These are phyloP conservation scores for Nepenthes mirabilis DNA, from an alignment of 148 eudicot genomes.

Conservation along the genomic window DNA sequence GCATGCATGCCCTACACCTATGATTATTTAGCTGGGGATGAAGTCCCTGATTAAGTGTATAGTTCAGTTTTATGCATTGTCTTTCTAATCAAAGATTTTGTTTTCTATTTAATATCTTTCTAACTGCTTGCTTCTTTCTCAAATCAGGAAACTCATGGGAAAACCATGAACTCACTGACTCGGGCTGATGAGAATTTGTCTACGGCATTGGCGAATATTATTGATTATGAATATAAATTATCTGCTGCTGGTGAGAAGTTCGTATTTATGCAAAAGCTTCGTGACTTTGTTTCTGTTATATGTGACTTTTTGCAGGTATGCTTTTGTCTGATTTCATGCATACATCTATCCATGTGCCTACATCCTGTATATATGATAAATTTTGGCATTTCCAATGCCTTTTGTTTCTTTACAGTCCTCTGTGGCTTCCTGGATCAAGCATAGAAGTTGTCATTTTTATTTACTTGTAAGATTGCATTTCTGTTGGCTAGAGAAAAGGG, in stretches of 20 bases:
- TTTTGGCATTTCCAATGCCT: background rate
- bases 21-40: too few species aligned
- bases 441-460: too few species aligned
- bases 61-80: too few species aligned
- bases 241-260: constrained; percentile 89
- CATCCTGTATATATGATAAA: background rate
- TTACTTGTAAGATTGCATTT: too few species aligned
- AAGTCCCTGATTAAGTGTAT: too few species aligned
- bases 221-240: constrained; percentile 49
- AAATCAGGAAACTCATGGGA: constrained; percentile 67
- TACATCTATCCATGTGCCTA: constrained; percentile 4
- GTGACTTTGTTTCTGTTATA: constrained; percentile 83
- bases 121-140: background rate
- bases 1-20: too few species aligned
- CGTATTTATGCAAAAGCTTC: constrained; percentile 96
- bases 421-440: too few species aligned
- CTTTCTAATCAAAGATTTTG: too few species aligned
- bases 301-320: constrained; percentile 97
- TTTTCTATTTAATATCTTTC: background rate
- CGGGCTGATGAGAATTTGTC: constrained; percentile 66
- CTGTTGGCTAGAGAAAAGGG: too few species aligned
- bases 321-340: constrained; percentile 18
- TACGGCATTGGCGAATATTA: constrained; percentile 50
- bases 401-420: background rate
- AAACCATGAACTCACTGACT: constrained; percentile 45